These are phyloP conservation scores for Avena atlantica DNA, from an alignment of 176 grass and related monocot genomes.

Conservation along the genomic window DNA sequence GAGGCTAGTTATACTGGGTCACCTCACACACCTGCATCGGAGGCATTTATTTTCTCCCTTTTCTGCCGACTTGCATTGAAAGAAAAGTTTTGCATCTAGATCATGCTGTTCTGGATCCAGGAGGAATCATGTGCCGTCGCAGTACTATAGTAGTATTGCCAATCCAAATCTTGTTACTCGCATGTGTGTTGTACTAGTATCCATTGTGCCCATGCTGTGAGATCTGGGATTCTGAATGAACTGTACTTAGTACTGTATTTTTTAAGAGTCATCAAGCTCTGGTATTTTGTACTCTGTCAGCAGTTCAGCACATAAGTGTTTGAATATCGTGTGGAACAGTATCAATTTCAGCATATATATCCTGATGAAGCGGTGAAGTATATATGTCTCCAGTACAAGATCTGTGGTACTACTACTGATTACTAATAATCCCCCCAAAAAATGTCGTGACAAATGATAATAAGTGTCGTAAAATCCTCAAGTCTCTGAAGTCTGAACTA, in stretches of 20 bases:
- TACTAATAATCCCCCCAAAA: background rate
- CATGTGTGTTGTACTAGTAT: background rate
- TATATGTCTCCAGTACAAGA: constrained; percentile 40
- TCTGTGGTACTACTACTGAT: background rate
- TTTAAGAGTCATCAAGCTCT: background rate
- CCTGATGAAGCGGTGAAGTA: constrained; percentile 11
- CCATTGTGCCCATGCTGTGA: background rate
- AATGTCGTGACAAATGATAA: constrained; percentile 10
- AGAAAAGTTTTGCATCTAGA: constrained; percentile 29
- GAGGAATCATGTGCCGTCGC: background rate
- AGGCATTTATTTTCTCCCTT: constrained; percentile 7
- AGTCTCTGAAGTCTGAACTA: background rate
- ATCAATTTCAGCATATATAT: constrained; percentile 5
- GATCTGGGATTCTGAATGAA: background rate
- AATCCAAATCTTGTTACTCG: constrained; percentile 5
- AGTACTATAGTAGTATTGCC: background rate
- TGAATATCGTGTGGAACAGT: background rate
- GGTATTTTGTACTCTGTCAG: background rate
- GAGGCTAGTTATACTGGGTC: background rate
- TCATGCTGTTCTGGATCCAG: constrained; percentile 21
- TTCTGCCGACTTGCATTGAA: constrained; percentile 2
- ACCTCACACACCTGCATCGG: constrained; percentile 12
- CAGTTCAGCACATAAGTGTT: background rate
- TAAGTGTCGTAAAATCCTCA: background rate
- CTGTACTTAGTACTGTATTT: background rate